Conservation (phyloP, 306 rosid genomes). For the Astragalus glycyphyllos region DNA sequence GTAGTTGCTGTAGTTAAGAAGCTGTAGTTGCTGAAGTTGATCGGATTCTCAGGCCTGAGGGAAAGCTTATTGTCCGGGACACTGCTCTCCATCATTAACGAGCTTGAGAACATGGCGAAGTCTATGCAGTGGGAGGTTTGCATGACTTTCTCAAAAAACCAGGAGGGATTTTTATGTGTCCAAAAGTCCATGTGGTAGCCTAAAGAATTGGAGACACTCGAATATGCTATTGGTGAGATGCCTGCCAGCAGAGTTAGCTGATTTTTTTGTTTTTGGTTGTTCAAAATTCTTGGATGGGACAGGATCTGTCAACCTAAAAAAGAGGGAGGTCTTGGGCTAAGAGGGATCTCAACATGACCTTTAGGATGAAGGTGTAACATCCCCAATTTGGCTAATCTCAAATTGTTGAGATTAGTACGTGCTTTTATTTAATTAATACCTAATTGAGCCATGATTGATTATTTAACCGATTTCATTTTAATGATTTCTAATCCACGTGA, state of each 20-base stretch:
- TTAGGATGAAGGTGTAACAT: too few species aligned
- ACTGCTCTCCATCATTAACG: conserved; percentile 58
- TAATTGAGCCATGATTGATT: too few species aligned
- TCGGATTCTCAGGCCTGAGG: conserved; percentile 91
- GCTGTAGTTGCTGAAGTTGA: conserved; percentile 86
- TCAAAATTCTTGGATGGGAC: conserved; percentile 56
- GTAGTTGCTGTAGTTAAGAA: too few species aligned
- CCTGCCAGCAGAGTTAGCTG: conserved; percentile 39
- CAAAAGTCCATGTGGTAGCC: conserved; percentile 96
- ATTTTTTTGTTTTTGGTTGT: conserved; percentile 52
- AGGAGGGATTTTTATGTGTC: conserved; percentile 76
- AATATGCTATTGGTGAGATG: conserved; percentile 58
- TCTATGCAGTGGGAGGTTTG: conserved; percentile 95
- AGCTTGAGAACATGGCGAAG: conserved; percentile 68
- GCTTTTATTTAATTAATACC: too few species aligned
- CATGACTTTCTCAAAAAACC: conserved; percentile 74
- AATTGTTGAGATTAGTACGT: too few species aligned
- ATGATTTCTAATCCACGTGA: too few species aligned
- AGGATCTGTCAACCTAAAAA: too few species aligned
- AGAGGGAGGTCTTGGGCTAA: too few species aligned
- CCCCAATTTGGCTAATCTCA: too few species aligned
- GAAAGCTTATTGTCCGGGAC: conserved; percentile 87
- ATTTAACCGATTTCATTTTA: too few species aligned
- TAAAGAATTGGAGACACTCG: conserved; percentile 60
- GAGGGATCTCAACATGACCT: too few species aligned